phyloP scores from a whole-genome alignment of 2,329 filamentous ascomycete species.

The Fusarium solani-melongenae region DNA sequence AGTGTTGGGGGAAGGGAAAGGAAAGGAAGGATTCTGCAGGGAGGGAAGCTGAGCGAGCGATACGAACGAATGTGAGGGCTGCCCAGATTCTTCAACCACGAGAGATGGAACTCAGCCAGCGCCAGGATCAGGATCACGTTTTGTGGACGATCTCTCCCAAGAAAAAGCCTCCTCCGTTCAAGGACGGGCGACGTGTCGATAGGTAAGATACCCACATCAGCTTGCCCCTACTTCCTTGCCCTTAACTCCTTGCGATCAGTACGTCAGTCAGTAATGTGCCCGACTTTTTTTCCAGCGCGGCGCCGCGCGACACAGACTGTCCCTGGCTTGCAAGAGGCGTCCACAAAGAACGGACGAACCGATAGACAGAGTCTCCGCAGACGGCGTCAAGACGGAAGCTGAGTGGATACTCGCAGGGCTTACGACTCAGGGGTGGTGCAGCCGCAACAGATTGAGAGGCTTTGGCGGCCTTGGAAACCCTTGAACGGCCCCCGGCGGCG shows the following conservation, averaged over 20 bases:
- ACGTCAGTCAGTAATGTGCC: background rate
- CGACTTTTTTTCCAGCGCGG: background rate
- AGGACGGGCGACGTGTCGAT: constrained; percentile 30
- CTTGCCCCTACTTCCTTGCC: constrained; percentile 21
- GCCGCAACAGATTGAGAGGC: constrained; percentile 15
- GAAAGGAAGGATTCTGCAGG: background rate
- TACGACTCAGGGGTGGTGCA: constrained; percentile 31
- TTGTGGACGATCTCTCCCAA: constrained; percentile 19
- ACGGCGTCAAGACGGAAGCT: constrained; percentile 20
- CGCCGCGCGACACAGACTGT: constrained; percentile 12
- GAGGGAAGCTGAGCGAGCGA: constrained; percentile 11
- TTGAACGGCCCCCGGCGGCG: constrained; percentile 8
- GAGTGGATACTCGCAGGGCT: constrained; percentile 27
- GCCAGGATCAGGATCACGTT: constrained; percentile 27
- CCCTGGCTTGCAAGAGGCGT: constrained; percentile 17
- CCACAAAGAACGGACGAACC: constrained; percentile 28
- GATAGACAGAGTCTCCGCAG: constrained; percentile 25
- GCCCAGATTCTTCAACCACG: constrained; percentile 19
- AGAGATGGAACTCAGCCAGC: background rate
- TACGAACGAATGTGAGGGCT: constrained; percentile 26
- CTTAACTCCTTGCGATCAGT: constrained; percentile 16
- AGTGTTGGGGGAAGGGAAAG: background rate
- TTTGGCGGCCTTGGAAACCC: background rate
- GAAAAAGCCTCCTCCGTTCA: constrained; percentile 17
- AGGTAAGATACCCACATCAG: constrained; percentile 29